Percentiles rank a stretch among this genome's conserved stretches.
Conservation (phyloP, 192 early-diverging fungal species). For the Backusella parvicylindrica region DNA sequence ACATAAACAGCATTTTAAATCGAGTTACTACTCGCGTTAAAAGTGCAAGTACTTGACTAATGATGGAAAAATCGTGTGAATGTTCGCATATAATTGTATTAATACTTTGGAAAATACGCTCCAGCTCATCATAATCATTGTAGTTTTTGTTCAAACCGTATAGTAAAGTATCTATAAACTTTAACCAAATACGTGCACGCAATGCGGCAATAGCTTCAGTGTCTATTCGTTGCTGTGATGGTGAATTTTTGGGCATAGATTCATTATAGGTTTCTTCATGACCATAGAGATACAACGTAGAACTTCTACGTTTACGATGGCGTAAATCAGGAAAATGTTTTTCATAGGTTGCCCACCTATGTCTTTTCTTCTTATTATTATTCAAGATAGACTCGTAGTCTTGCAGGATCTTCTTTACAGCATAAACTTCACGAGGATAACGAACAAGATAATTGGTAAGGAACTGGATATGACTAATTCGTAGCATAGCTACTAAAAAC, state of each 20-base stretch:
- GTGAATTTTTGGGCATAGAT: background rate
- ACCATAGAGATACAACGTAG: background rate
- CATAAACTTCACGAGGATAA: constrained; percentile 45
- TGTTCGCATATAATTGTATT: constrained; percentile 49
- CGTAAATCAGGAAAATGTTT: constrained; percentile 39
- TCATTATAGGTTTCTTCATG: background rate
- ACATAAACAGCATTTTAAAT: constrained; percentile 47
- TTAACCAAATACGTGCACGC: constrained; percentile 50
- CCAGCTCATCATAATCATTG: constrained; percentile 46
- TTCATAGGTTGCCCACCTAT: constrained; percentile 15
- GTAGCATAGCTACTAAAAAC: constrained; percentile 45
- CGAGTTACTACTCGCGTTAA: constrained; percentile 43
- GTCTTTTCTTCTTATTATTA: background rate
- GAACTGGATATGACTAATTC: constrained; percentile 56
- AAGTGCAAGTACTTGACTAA: constrained; percentile 47
- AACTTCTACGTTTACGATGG: background rate
- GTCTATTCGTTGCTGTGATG: constrained; percentile 16
- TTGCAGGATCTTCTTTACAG: constrained; percentile 46
- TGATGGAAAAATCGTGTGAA: constrained; percentile 43
- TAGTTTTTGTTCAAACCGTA: constrained; percentile 46
- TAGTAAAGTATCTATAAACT: constrained; percentile 47
- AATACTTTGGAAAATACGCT: constrained; percentile 43
- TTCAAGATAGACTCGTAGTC: constrained; percentile 35
- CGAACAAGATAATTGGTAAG: constrained; percentile 49
- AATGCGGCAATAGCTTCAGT: constrained; percentile 36